Percentiles rank a stretch among this genome's conserved stretches.
These are phyloP conservation scores for Linnemannia zychae DNA, from an alignment of 192 early-diverging fungal genomes.

Conservation along the genomic window DNA sequence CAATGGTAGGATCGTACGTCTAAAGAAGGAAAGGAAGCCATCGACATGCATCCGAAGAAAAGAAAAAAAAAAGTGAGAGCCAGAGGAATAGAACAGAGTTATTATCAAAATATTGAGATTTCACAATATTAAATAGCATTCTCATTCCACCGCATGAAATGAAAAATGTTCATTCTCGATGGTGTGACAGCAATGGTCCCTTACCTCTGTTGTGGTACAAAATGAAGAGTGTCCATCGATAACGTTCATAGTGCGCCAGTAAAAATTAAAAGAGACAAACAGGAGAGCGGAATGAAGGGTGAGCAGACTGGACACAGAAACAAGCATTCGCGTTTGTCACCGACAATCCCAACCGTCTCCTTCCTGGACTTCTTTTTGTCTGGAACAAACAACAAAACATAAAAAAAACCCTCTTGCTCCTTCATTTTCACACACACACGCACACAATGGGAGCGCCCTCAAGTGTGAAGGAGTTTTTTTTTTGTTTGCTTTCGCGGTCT, in stretches of 20 bases:
- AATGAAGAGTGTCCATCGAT: slow-evolving; percentile 9
- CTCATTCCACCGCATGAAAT: slow-evolving; percentile 2
- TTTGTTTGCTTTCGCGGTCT: slow-evolving; percentile 1
- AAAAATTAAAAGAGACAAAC: not conserved
- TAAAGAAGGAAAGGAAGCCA: slow-evolving; percentile 60
- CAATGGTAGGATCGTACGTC: slow-evolving; percentile 99
- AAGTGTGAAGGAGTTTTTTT: slow-evolving; percentile 3
- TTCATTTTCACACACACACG: not conserved
- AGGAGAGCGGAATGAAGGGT: not conserved
- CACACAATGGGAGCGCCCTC: not conserved
- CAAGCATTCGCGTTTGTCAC: not conserved
- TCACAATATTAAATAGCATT: not conserved
- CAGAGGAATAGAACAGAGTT: not conserved
- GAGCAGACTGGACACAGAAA: too few relatives aligned
- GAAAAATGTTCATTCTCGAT: not conserved
- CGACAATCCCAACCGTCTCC: not conserved
- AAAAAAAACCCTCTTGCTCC: not conserved
- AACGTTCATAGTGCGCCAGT: not conserved
- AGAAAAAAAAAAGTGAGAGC: not conserved
- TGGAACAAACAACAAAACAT: not conserved
- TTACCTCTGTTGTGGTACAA: slow-evolving; percentile 7
- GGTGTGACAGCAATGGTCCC: slow-evolving; percentile 1
- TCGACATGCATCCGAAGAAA: not conserved
- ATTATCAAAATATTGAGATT: slow-evolving; percentile 6
- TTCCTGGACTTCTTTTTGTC: not conserved